A percentile compares a stretch with the other conserved stretches of the same genome.
Conservation (phyloP, 148 eudicot genomes). For the Diospyros kaki region DNA sequence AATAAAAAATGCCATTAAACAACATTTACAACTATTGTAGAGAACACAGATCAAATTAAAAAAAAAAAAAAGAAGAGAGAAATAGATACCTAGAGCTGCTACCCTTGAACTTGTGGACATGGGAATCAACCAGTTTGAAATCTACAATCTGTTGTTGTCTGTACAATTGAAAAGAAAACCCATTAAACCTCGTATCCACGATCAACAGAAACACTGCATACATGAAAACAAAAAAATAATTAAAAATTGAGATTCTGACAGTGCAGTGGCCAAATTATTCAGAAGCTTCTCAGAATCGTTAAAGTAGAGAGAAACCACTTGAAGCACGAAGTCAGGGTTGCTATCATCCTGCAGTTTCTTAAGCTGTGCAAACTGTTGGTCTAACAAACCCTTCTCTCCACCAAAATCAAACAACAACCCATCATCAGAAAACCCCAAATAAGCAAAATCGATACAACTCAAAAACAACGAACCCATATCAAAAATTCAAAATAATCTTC, state of each 20-base stretch:
- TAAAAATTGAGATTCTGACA: conserved; percentile 32
- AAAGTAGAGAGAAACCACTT: conserved; percentile 58
- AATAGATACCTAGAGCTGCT: conserved; percentile 56
- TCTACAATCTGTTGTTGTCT: conserved; percentile 53
- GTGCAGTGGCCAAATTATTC: conserved; percentile 40
- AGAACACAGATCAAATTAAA: neutral
- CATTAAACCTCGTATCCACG: neutral
- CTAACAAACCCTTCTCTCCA: conserved; percentile 45
- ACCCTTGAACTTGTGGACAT: conserved; percentile 70
- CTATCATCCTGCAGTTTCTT: conserved; percentile 65
- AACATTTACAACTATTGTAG: neutral
- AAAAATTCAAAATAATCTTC: neutral
- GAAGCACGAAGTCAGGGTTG: conserved; percentile 53
- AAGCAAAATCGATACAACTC: conserved; percentile 5
- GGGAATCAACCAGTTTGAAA: conserved; percentile 48
- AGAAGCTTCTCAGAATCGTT: conserved; percentile 64
- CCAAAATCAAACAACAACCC: conserved; percentile 3
- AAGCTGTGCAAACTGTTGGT: conserved; percentile 59
- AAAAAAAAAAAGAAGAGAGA: neutral
- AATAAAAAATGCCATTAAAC: no score
- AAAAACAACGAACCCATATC: conserved; percentile 7
- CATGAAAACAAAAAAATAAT: neutral
- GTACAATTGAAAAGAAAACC: conserved; percentile 2
- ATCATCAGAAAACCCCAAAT: neutral
- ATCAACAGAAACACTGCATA: neutral